Evolutionary conservation across 768 basidiomycete genomes (phyloP), one percentile per base, ranked within the genome.

Genomic region (Galerina sulciceps): DNA sequence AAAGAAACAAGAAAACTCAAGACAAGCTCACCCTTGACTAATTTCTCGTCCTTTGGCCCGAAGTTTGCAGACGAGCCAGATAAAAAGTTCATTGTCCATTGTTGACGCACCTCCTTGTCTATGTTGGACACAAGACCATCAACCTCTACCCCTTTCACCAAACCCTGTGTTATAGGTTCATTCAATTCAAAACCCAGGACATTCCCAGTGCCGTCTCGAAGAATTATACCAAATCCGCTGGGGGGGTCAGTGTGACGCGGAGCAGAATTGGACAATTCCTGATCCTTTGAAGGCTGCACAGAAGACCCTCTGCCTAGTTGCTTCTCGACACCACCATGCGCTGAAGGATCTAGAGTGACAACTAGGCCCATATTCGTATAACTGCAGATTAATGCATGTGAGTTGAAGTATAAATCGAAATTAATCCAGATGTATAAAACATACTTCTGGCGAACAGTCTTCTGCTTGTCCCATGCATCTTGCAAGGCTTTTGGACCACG

Each of bases 371-470:
- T 80, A 18, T 87, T 81, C 64, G 84, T 77, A 72, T 94, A 95
- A 75, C 93, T 94, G 62, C 40, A 45, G 55, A 52, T 31, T 31
- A 45, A 14, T 44, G n/a, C n/a, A n/a, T n/a, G n/a, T n/a, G n/a
- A 56, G 20, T 18, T 35, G 18, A 42, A 44, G 47, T 17, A 49
- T 31, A 54, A 59, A 20, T 14, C 10, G 4, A 11, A 20, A 37
- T 20, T 38, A 15, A 23, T 57, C 31, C 34, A 59, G 18, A 45
- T 15, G 37, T 35, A 40, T 22, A 59, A 35, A 47, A 36, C 89
- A 67, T 67, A 96, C 95, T 97, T 98, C 84, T 98, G 96, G 62
- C 83, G 84, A 15, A 96, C 88, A 10, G 95, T 98, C 75, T 92
- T 93, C 50, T 77, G 78, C 64, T 85, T 85, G 73, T 98, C 91